phyloP scores from a whole-genome alignment of 306 rosid species.

The Trifolium pratense region DNA sequence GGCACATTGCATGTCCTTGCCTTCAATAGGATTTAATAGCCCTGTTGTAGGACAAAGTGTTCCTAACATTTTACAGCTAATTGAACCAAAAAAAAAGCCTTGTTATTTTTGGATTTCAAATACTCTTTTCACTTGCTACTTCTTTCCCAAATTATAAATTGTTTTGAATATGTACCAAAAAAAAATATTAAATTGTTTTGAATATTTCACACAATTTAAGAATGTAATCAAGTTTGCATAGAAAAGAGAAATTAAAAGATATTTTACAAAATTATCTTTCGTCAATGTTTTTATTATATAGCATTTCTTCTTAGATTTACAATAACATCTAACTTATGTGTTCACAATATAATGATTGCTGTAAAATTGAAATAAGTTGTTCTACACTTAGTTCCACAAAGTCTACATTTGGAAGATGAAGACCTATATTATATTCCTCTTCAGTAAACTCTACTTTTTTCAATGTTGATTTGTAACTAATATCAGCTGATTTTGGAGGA shows the following conservation, averaged over 20 bases:
- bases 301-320: slow-evolving; percentile 3
- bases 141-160: no score
- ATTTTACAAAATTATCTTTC: no score
- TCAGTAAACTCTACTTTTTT: slow-evolving; percentile 54
- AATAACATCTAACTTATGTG: slow-evolving; percentile 30
- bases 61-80: no score
- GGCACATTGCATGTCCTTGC: not conserved
- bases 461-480: slow-evolving; percentile 59
- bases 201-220: no score
- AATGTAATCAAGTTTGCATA: no score
- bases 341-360: slow-evolving; percentile 27
- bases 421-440: slow-evolving; percentile 60
- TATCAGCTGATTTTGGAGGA: slow-evolving; percentile 65
- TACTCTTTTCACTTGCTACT: no score
- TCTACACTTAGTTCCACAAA: slow-evolving; percentile 57
- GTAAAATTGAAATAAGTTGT: slow-evolving; percentile 54
- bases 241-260: no score
- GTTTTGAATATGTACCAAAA: no score
- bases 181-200: no score
- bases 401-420: slow-evolving; percentile 70
- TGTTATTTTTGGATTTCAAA: no score
- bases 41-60: no score
- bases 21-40: not conserved
- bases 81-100: no score
- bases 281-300: not conserved